Evolutionary conservation across 192 early-diverging fungal genomes (phyloP).

Genomic region (Coemansia sp.): DNA sequence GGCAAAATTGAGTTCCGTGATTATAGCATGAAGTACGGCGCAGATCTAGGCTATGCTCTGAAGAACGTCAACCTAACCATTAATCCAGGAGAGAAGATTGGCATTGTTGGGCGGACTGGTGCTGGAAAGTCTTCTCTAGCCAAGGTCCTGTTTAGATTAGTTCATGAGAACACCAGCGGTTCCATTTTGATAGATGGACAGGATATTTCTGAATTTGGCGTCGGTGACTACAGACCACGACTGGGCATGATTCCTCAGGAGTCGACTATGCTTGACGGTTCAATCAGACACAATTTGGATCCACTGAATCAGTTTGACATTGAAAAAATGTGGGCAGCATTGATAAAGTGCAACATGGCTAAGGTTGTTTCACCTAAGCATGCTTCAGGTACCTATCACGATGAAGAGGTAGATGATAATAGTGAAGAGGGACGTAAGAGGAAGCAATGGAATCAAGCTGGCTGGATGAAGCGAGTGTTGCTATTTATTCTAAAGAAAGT

Average conservation of each 20-base stretch:
- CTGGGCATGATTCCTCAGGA: conserved; percentile 65
- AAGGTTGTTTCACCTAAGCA: background rate
- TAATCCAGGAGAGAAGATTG: conserved; percentile 63
- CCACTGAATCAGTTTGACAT: conserved; percentile 55
- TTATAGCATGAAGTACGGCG: conserved; percentile 27
- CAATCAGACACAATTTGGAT: conserved; percentile 69
- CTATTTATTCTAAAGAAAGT: no score
- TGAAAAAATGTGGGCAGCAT: conserved; percentile 23
- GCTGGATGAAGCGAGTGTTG: no score
- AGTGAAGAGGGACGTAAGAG: no score
- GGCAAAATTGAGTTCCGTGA: conserved; percentile 40
- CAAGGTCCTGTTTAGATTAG: conserved; percentile 63
- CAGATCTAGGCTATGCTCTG: conserved; percentile 31
- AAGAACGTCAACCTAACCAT: conserved; percentile 55
- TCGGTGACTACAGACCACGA: conserved; percentile 63
- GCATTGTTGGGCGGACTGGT: conserved; percentile 61
- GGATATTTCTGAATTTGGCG: conserved; percentile 71
- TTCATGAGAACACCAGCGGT: conserved; percentile 60
- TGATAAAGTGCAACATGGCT: conserved; percentile 28
- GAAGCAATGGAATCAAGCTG: no score
- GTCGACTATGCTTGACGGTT: conserved; percentile 65
- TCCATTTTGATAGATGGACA: conserved; percentile 78
- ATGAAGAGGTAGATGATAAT: no score
- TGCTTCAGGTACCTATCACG: no score
- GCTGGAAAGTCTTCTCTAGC: conserved; percentile 68